Conservation (phyloP, 345 rosid species). For the Physaria fendleri region DNA sequence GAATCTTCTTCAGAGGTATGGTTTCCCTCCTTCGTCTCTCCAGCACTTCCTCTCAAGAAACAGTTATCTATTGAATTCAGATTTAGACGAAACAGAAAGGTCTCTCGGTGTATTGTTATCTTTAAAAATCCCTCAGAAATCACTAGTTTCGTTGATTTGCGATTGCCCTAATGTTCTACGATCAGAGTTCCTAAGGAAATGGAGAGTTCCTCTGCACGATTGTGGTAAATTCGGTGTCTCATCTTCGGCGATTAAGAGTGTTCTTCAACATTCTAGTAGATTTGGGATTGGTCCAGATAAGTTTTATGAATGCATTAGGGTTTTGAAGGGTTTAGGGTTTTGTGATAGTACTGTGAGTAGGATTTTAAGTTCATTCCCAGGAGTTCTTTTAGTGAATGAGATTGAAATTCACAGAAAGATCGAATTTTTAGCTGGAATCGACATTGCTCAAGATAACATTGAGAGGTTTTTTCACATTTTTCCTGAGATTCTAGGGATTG, state of each 20-base stretch:
- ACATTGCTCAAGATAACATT: slow-evolving; percentile 32
- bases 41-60: slow-evolving; percentile 41
- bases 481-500: slow-evolving; percentile 50
- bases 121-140: slow-evolving; percentile 45
- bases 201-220: slow-evolving; percentile 37
- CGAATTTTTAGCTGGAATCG: slow-evolving; percentile 45
- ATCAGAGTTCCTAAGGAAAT: slow-evolving; percentile 47
- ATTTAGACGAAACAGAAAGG: slow-evolving; percentile 37
- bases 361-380: slow-evolving; percentile 51
- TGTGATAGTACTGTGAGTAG: slow-evolving; percentile 38
- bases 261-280: slow-evolving; percentile 48
- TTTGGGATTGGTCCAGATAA: slow-evolving; percentile 42
- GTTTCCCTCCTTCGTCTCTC: slow-evolving; percentile 53
- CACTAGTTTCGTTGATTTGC: slow-evolving; percentile 42
- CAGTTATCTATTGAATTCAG: slow-evolving; percentile 37
- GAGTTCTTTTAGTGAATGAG: slow-evolving; percentile 38
- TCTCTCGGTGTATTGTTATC: slow-evolving; percentile 54
- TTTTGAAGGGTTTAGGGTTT: slow-evolving; percentile 61
- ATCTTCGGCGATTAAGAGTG: slow-evolving; percentile 35
- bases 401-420: slow-evolving; percentile 39
- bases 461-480: slow-evolving; percentile 43
- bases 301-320: slow-evolving; percentile 26
- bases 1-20: slow-evolving; percentile 59
- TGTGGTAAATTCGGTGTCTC: slow-evolving; percentile 26
- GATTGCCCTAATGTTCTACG: slow-evolving; percentile 68